A percentile compares a stretch with the other conserved stretches of the same genome.
Evolutionary conservation across 176 grass and related monocot species (phyloP).

Genomic region (Zoysia japonica): DNA sequence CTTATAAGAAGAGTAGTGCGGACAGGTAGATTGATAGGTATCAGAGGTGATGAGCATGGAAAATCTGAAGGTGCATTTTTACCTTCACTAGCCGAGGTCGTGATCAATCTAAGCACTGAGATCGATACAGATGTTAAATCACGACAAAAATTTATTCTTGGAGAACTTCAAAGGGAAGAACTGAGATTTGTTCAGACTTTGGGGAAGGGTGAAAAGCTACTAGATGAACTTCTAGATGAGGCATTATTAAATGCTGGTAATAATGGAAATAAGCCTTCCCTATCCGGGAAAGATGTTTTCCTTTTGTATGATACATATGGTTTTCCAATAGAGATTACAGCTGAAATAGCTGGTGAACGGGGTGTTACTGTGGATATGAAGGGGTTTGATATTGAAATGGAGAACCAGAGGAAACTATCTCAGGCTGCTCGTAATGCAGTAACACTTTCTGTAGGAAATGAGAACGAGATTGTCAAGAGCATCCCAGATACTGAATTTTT

Average conservation of each 20-base stretch:
- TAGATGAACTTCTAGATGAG: conserved; percentile 74
- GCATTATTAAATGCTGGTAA: conserved; percentile 60
- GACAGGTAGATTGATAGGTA: conserved; percentile 81
- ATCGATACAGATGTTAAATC: conserved; percentile 86
- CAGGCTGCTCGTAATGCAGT: conserved; percentile 86
- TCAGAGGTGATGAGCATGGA: conserved; percentile 67
- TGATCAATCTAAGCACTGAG: conserved; percentile 66
- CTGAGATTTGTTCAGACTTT: conserved; percentile 91
- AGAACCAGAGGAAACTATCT: conserved; percentile 91
- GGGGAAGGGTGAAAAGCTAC: conserved; percentile 89
- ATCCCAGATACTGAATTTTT: conserved; percentile 85
- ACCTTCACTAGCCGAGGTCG: conserved; percentile 71
- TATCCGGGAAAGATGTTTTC: conserved; percentile 91
- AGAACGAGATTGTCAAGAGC: conserved; percentile 68
- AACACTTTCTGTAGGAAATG: conserved; percentile 87
- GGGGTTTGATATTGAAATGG: conserved; percentile 91
- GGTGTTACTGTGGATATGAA: conserved; percentile 77
- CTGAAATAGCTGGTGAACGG: conserved; percentile 79
- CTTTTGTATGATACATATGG: conserved; percentile 97
- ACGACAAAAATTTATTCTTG: conserved; percentile 60
- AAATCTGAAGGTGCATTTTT: conserved; percentile 65
- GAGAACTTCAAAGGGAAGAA: conserved; percentile 92
- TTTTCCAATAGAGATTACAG: conserved; percentile 95
- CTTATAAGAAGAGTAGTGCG: conserved; percentile 97
- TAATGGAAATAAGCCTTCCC: conserved; percentile 61